phyloP scores from a whole-genome alignment of 176 grass and related monocot species.

The Zoysia japonica region DNA sequence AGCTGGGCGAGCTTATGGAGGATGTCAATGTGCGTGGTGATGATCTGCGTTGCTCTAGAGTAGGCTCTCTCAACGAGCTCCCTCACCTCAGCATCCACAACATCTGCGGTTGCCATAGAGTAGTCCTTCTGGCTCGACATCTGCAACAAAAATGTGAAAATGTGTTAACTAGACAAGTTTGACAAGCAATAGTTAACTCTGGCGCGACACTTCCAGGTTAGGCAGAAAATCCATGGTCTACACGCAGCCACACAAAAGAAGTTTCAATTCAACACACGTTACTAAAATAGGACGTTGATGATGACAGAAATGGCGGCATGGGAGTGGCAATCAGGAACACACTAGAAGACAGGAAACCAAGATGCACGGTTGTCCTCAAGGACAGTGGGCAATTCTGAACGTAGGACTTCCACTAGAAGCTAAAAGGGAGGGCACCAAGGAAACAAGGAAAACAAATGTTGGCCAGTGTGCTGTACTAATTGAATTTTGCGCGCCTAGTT shows the following conservation, averaged over 20 bases:
- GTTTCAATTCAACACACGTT: constrained; percentile 1
- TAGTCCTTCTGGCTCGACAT: constrained; percentile 98
- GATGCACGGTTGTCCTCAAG: neutral
- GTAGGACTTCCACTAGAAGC: neutral
- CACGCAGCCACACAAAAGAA: too few species aligned
- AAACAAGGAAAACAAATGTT: neutral
- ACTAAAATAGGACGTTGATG: neutral
- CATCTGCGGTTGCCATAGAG: constrained; percentile 90
- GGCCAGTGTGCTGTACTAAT: too few species aligned
- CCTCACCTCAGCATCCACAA: constrained; percentile 89
- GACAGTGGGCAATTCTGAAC: constrained; percentile 13
- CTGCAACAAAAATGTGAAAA: constrained; percentile 33
- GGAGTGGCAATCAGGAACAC: neutral
- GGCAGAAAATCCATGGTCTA: neutral
- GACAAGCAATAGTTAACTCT: neutral
- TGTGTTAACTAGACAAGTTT: neutral
- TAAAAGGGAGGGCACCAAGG: neutral
- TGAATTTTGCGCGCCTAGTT: neutral
- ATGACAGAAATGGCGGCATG: constrained; percentile 23
- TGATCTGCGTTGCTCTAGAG: constrained; percentile 68
- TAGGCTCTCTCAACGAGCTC: constrained; percentile 88
- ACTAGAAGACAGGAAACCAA: neutral
- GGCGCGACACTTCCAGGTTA: neutral
- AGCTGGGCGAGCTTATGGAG: constrained; percentile 89
- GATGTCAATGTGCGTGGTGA: constrained; percentile 78